These are phyloP conservation scores for Russula sp. DNA, from an alignment of 768 basidiomycete species.

Conservation along the genomic window DNA sequence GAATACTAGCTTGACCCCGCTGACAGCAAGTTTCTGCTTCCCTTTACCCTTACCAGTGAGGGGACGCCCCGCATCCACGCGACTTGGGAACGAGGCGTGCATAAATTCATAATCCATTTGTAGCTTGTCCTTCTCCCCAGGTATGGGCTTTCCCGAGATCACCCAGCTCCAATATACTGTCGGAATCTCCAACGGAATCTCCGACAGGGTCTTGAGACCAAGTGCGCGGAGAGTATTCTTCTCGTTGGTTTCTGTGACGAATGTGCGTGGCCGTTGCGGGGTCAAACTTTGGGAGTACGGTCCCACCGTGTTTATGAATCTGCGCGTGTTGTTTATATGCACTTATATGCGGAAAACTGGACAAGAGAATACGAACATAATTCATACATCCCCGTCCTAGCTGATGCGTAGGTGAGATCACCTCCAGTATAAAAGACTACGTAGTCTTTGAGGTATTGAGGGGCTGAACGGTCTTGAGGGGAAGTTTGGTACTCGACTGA, in stretches of 20 bases:
- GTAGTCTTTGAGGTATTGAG: slow-evolving; percentile 16
- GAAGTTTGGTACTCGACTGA: background rate
- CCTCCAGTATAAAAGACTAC: slow-evolving; percentile 29
- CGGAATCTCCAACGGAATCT: slow-evolving; percentile 48
- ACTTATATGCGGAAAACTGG: background rate
- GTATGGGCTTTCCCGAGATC: slow-evolving; percentile 17
- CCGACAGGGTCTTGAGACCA: slow-evolving; percentile 48
- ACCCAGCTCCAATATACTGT: slow-evolving; percentile 28
- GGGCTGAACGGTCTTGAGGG: slow-evolving; percentile 4
- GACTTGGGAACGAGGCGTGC: slow-evolving; percentile 27
- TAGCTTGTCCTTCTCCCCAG: slow-evolving; percentile 15
- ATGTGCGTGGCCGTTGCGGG: slow-evolving; percentile 60
- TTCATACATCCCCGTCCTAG: slow-evolving; percentile 27
- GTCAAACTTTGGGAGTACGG: slow-evolving; percentile 57
- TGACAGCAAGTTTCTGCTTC: slow-evolving; percentile 17
- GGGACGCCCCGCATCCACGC: slow-evolving; percentile 24
- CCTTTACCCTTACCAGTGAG: slow-evolving; percentile 14
- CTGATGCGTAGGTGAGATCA: slow-evolving; percentile 28
- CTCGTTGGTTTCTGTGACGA: slow-evolving; percentile 46
- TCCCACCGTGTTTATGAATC: slow-evolving; percentile 65
- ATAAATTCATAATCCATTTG: slow-evolving; percentile 29
- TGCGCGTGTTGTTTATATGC: slow-evolving; percentile 33
- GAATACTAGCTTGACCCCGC: background rate
- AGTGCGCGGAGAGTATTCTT: slow-evolving; percentile 40
- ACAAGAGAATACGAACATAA: slow-evolving; percentile 15